Evolutionary conservation across 306 rosid genomes (phyloP).

Genomic region (Boehmeria nivea): DNA sequence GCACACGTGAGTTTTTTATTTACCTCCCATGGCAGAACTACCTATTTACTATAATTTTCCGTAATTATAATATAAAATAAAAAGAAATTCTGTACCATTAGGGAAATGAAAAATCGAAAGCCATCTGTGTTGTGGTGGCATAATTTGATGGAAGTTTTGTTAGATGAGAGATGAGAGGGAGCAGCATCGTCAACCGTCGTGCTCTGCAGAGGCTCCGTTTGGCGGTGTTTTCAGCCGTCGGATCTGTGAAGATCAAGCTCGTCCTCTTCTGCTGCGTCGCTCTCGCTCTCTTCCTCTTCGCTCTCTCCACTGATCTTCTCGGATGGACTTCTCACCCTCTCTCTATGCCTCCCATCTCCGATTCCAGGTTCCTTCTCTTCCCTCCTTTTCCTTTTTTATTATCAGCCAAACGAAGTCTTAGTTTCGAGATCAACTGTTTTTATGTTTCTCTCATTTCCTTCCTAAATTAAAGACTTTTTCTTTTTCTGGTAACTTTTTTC

Average conservation of each 20-base stretch:
- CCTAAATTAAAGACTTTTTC: background rate
- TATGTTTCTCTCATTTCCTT: no score
- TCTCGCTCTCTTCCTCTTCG: conserved; percentile 44
- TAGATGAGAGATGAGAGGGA: conserved; percentile 79
- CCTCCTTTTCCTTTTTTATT: background rate
- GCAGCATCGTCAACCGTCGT: conserved; percentile 55
- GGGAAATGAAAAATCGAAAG: no score
- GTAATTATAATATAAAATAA: no score
- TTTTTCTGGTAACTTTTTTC: no score
- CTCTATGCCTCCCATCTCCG: conserved; percentile 26
- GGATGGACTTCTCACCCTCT: conserved; percentile 40
- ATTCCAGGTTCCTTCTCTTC: conserved; percentile 46
- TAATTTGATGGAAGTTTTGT: no score
- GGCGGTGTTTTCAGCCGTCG: conserved; percentile 46
- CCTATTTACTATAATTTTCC: no score
- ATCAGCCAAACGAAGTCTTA: no score
- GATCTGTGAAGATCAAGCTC: conserved; percentile 74
- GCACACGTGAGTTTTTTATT: no score
- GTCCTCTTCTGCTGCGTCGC: conserved; percentile 56
- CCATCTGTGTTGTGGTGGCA: no score
- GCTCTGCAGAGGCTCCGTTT: conserved; percentile 59
- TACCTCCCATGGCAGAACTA: no score
- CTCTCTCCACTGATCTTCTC: conserved; percentile 35
- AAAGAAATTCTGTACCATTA: no score
- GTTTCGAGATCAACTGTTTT: no score